Evolutionary conservation across 768 basidiomycete genomes (phyloP), one percentile per base, ranked within the genome.

Genomic region (Termitomyces sp.): DNA sequence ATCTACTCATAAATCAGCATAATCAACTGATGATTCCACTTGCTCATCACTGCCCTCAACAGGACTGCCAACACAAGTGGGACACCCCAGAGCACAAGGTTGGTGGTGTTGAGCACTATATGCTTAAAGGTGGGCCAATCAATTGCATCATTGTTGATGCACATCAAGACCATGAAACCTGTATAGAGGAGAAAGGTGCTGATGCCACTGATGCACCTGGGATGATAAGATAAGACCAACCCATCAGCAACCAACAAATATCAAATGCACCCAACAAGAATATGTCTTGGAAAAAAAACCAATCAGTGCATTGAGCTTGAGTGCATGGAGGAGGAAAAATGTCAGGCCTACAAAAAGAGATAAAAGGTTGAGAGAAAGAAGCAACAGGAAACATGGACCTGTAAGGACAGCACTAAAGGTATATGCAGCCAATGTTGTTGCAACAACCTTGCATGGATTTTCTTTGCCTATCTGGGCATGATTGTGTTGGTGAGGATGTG

Each of bases 251-350:
- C n/a, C 29, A 29, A 3, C 29, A 29, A 29, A 29, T n/a, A n/a
- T n/a, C 29, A 29, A 4, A 47, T 42, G 34, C 7, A 90, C 83
- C 95, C 95, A n/a, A 99, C 92, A 27, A 98, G 82, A 66, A 98
- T 97, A 66, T 97, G 95, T 14, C 96, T 96, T 80, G 16, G 96
- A 96, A 73, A 98, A 98, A 74, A 98, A 98, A 1, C 95, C 95
- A 34, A 97, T 87, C 10, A 98, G 72, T 6, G 83, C 79, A 3
- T 96, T 96, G 12, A 98, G 79, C 44, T 84, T 85, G 62, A 95
- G 84, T 17, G 81, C 82, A 12, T 95, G 95, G n/a, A 98, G 81
- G n/a, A 90, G 71, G 71, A 95, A 86, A 71, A 97, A 97, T 0
- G 90, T 78, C 19, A 95, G 68, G 19, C 89, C 89, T 87, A 62